Percentiles rank a stretch among this genome's conserved stretches.
Conservation (phyloP, 768 basidiomycete genomes). For the Lyophyllum atratum region DNA sequence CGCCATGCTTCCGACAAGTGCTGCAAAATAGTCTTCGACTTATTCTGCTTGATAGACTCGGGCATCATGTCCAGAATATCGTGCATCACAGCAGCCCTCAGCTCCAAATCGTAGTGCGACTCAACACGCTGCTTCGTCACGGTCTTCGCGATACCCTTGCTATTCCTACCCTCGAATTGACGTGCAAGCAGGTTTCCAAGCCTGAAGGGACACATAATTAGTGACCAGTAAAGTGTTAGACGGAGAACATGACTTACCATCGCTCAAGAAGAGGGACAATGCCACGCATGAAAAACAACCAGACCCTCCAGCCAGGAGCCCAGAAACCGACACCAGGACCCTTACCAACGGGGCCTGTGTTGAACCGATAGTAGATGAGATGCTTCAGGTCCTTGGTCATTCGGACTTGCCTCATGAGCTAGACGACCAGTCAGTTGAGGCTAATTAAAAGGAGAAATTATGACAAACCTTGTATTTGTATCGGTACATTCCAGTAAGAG, state of each 20-base stretch:
- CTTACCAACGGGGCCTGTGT: slow-evolving; percentile 99
- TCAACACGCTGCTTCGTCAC: slow-evolving; percentile 99
- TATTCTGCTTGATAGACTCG: slow-evolving; percentile 98
- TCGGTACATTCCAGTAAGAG: slow-evolving; percentile 98
- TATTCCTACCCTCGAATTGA: slow-evolving; percentile 98
- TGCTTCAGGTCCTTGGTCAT: slow-evolving; percentile 99
- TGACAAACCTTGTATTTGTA: slow-evolving; percentile 93
- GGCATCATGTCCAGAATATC: slow-evolving; percentile 99
- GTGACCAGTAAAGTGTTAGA: not conserved
- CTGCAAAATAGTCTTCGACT: slow-evolving; percentile 99
- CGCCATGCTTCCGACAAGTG: slow-evolving; percentile 99
- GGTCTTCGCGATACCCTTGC: slow-evolving; percentile 95
- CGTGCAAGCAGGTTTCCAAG: slow-evolving; percentile 95
- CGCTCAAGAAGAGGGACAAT: slow-evolving; percentile 96
- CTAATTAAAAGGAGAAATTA: not conserved
- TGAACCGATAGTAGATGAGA: slow-evolving; percentile 97
- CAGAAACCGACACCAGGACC: slow-evolving; percentile 99
- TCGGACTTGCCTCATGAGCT: slow-evolving; percentile 98
- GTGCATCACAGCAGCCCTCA: slow-evolving; percentile 99
- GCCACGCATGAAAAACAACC: slow-evolving; percentile 99
- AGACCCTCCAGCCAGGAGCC: slow-evolving; percentile 99
- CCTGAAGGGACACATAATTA: slow-evolving; percentile 33
- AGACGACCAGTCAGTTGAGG: slow-evolving; percentile 8
- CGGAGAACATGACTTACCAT: slow-evolving; percentile 53
- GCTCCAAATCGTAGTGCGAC: slow-evolving; percentile 96